Evolutionary conservation across 2,329 filamentous ascomycete species (phyloP), one percentile per base, ranked within the genome.

Genomic region (Cladophialophora exuberans): DNA sequence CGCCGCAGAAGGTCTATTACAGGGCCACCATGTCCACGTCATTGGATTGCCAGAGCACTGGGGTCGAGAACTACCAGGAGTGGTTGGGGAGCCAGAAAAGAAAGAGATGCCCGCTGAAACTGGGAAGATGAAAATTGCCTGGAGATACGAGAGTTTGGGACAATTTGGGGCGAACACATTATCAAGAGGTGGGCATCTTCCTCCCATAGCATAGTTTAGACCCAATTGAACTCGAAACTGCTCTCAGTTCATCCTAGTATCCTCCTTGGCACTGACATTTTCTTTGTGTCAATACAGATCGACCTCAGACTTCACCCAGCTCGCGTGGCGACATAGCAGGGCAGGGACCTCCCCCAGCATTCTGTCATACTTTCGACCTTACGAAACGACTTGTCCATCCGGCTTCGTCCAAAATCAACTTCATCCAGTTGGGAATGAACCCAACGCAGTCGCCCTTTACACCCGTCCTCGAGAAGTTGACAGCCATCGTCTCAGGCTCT

Each of bases 51-150:
- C 85, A 6, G 88, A 94, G 58, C 78, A 80, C 42, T 97, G 94
- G 94, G 84, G 85, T 31, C 79, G 88, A 60, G 90, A 93, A 64
- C 76, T 99, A 18, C 94, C 94, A 2, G 93, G 88, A 0, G 70
- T 95, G 28, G 79, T 81, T 42, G 73, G 78, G 60, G 73, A 78
- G 46, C 70, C 77, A 28, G 73, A 79, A 63, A 69, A 78, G 26
- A 75, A 78, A 28, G 72, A 75, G 38, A 74, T 72, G 52, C 65
- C 67, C 7, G 69, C 67, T 36, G 66, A 70, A 62, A 79, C 80
- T 11, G 88, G 93, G 60, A 92, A 87, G 72, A 97, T 99, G 94
- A 97, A 96, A 76, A 99, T 99, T 76, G 94, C 94, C 3, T 99
- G 94, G 94, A 83, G 94, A 70, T 99, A 99, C 74, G 92, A 97